phyloP scores from a whole-genome alignment of 2,329 filamentous ascomycete species.

The Aquanectria penicillioides region DNA sequence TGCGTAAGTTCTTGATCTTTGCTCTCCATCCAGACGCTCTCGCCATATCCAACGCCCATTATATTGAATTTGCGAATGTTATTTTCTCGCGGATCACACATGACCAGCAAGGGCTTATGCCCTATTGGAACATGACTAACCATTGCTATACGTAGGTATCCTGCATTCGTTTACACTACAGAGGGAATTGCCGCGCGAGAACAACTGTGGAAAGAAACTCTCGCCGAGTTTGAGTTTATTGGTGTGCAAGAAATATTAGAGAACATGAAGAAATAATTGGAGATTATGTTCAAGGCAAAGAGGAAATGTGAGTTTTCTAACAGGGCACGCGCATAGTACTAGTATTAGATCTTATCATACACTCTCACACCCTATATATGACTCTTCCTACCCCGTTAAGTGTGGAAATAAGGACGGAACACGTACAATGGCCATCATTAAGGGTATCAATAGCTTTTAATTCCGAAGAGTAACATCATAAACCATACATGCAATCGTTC shows the following conservation, averaged over 20 bases:
- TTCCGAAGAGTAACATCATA: no score
- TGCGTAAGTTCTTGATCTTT: constrained; percentile 12
- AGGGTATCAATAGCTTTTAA: no score
- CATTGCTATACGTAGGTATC: neutral
- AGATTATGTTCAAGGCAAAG: no score
- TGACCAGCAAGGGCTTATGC: neutral
- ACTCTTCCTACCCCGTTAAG: no score
- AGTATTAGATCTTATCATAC: no score
- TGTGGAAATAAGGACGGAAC: no score
- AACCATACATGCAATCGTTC: no score
- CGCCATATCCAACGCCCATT: neutral
- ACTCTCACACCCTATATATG: no score
- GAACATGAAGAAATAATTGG: neutral
- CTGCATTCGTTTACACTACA: constrained; percentile 8
- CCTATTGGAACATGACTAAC: neutral
- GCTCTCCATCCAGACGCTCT: neutral
- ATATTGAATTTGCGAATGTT: neutral
- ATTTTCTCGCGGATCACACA: neutral
- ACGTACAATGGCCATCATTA: no score
- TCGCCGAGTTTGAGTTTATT: constrained; percentile 16
- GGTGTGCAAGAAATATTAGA: neutral
- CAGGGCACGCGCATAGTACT: no score
- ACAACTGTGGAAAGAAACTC: constrained; percentile 20
- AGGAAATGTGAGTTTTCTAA: no score
- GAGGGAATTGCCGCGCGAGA: neutral